Conservation (phyloP, 768 basidiomycete genomes). For the Leccinum obscurum region DNA sequence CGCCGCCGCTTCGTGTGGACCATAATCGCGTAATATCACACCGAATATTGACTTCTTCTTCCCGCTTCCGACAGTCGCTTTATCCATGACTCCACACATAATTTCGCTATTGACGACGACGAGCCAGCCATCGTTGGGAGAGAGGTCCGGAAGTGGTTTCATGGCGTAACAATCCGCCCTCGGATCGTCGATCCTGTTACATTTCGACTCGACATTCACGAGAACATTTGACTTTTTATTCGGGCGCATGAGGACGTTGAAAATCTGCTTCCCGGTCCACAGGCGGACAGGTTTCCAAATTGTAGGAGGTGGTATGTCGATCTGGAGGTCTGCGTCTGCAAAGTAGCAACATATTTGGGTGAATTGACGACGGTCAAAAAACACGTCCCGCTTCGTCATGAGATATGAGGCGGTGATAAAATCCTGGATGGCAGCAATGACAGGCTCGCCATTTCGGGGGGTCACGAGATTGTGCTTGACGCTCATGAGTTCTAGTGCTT, state of each 20-base stretch:
- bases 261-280: conserved; percentile 99
- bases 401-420: conserved; percentile 99
- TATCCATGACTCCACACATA: conserved; percentile 99
- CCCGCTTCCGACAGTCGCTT: conserved; percentile 94
- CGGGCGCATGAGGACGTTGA: conserved; percentile 94
- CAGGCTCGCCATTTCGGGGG: conserved; percentile 96
- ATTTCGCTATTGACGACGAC: conserved; percentile 98
- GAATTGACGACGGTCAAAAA: conserved; percentile 93
- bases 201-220: conserved; percentile 96
- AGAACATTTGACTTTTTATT: conserved; percentile 78
- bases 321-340: conserved; percentile 85
- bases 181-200: conserved; percentile 85
- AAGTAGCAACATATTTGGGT: conserved; percentile 96
- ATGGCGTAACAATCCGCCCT: conserved; percentile 62
- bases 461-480: conserved; percentile 97
- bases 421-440: conserved; percentile 99
- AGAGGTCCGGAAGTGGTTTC: conserved; percentile 75
- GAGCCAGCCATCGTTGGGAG: conserved; percentile 97
- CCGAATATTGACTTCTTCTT: conserved; percentile 99
- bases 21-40: conserved; percentile 96
- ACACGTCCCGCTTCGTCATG: conserved; percentile 87
- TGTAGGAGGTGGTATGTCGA: conserved; percentile 93
- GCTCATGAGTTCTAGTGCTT: conserved; percentile 96
- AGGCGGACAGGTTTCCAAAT: conserved; percentile 90
- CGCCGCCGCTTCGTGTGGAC: conserved; percentile 87